Base-by-base conservation (phyloP, 202 grass and related monocot species). In the Eragrostis tef region DNA sequence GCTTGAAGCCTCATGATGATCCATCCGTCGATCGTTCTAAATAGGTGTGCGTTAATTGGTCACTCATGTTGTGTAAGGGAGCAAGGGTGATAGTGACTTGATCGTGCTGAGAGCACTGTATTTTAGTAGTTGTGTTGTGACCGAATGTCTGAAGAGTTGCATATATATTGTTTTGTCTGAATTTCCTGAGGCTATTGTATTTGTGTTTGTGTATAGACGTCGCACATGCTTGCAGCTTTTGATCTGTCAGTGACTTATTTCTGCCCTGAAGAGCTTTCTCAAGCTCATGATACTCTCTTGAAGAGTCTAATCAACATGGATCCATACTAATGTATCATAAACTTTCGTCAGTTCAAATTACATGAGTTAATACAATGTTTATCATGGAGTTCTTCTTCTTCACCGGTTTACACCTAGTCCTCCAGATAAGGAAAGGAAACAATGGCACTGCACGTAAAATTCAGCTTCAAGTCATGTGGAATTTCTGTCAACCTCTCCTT, bases 1-100 rank as follows among this genome's bases (percentile, higher is more conserved):
- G 45, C 31, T 70, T 29, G 64, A 87, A 77, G 81, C 85, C 27
- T 72, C 67, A 0, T 71, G 67, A 85, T 21, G 0, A 60, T 60
- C 59, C 61, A 56, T 56, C 19, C 17, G 29, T 8, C 3, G 7
- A 11, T 25, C 21, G 27, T 26, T 9, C 10, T 62, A 62, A 15
- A 2, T 62, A 11, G 14, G 14, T 62, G 10, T 62, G 4, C 11
- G 24, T 62, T 12, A 60, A 4, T 14, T 14, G 27, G 9, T 4
- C 29, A 12, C 22, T 26, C 9, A 7, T 6, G 10, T 26, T 25
- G 25, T 27, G 59, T 62, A 29, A 13, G 9, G 6, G 54, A 22
- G n/a, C n/a, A 26, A 29, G 59, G 29, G 60, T 64, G 27, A 7
- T 16, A 25, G 6, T 29, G 6, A 29, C 2, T 0, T 5, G 22